Conservation (phyloP, 2,329 filamentous ascomycete genomes). For the Alternaria panax region DNA sequence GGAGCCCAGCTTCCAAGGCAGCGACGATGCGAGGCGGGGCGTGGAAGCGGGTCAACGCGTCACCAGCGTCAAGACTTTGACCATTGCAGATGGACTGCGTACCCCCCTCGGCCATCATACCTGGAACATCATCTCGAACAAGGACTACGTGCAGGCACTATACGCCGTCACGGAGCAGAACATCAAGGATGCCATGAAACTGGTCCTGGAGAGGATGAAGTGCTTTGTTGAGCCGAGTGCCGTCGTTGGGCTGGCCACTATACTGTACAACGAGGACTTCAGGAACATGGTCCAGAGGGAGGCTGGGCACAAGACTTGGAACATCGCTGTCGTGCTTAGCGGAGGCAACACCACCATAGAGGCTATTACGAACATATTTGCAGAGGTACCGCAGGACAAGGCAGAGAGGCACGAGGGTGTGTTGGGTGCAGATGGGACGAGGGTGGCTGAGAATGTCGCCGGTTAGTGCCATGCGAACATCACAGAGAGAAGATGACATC, state of each 20-base stretch:
- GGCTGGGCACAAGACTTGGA: conserved; percentile 77
- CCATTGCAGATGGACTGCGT: conserved; percentile 86
- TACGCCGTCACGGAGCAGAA: conserved; percentile 80
- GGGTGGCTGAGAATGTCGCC: conserved; percentile 56
- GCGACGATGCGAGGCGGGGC: conserved; percentile 80
- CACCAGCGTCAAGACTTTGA: conserved; percentile 73
- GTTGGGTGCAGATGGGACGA: conserved; percentile 52
- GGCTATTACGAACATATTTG: conserved; percentile 65
- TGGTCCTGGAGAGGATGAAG: conserved; percentile 90
- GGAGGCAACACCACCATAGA: conserved; percentile 72
- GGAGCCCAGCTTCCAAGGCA: conserved; percentile 83
- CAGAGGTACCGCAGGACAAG: conserved; percentile 31
- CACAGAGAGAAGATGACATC: neutral
- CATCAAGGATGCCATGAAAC: conserved; percentile 76
- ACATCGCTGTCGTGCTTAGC: conserved; percentile 67
- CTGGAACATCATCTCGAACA: conserved; percentile 78
- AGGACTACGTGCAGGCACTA: conserved; percentile 72
- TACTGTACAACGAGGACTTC: conserved; percentile 86
- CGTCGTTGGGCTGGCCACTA: conserved; percentile 82
- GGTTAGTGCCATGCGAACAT: conserved; percentile 35
- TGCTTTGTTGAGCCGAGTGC: conserved; percentile 88
- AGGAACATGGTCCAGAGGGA: conserved; percentile 69
- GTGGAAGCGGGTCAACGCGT: conserved; percentile 71
- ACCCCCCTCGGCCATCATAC: conserved; percentile 80
- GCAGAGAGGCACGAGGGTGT: conserved; percentile 52